These are phyloP conservation scores for Amanita polypyramis DNA, from an alignment of 768 basidiomycete species.

Conservation along the genomic window DNA sequence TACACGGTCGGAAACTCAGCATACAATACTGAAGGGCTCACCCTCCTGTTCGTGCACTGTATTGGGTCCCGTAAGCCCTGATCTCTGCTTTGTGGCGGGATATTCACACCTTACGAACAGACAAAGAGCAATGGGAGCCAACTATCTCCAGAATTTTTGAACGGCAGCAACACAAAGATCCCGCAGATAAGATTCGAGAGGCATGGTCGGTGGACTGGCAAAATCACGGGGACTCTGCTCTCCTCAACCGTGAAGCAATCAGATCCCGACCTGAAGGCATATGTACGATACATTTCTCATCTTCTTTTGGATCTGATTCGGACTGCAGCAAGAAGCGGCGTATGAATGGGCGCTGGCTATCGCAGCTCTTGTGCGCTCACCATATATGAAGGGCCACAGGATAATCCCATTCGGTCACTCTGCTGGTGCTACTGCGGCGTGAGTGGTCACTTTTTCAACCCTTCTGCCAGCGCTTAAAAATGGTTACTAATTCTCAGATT, in stretches of 20 bases:
- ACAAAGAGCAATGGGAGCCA: constrained; percentile 49
- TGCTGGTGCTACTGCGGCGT: constrained; percentile 11
- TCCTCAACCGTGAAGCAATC: constrained; percentile 28
- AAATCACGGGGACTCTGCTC: constrained; percentile 37
- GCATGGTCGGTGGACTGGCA: constrained; percentile 44
- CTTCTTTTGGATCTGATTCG: constrained; percentile 24
- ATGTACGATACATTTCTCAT: constrained; percentile 24
- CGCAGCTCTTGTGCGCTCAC: constrained; percentile 10
- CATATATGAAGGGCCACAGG: constrained; percentile 10
- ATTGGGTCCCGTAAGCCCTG: constrained; percentile 32
- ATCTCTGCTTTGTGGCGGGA: not conserved
- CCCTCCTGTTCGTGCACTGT: constrained; percentile 37
- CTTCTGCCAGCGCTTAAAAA: constrained; percentile 17
- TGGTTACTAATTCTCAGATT: constrained; percentile 28
- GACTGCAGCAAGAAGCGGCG: constrained; percentile 4
- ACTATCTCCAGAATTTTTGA: constrained; percentile 28
- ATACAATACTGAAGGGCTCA: constrained; percentile 25
- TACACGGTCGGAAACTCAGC: constrained; percentile 21
- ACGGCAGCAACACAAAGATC: constrained; percentile 14
- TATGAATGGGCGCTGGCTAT: constrained; percentile 12
- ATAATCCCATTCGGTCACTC: constrained; percentile 13
- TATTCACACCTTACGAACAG: constrained; percentile 17
- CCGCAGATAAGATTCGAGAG: constrained; percentile 18
- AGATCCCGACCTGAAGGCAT: constrained; percentile 21
- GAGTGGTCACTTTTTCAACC: constrained; percentile 20